phyloP scores from a whole-genome alignment of 768 basidiomycete species.

The Hericium rajendrae region DNA sequence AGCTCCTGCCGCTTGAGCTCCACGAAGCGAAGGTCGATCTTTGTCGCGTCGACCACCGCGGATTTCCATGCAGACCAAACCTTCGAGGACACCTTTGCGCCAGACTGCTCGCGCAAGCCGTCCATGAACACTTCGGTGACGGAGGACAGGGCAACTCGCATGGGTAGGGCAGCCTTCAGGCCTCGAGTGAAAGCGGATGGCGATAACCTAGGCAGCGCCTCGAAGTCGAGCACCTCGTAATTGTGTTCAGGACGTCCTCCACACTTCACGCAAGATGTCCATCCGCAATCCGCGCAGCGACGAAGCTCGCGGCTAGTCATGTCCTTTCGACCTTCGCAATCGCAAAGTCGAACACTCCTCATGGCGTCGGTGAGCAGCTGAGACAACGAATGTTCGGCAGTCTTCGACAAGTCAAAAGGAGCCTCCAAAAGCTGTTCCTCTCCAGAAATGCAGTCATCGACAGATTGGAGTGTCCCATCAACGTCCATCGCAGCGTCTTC shows the following conservation, averaged over 20 bases:
- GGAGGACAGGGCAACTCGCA: constrained; percentile 59
- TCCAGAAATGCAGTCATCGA: constrained; percentile 56
- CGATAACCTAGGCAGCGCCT: constrained; percentile 45
- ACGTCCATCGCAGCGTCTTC: constrained; percentile 39
- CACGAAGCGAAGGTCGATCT: constrained; percentile 69
- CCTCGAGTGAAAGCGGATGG: constrained; percentile 69
- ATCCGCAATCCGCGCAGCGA: constrained; percentile 67
- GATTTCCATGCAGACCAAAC: constrained; percentile 63
- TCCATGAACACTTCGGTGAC: constrained; percentile 46
- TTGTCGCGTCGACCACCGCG: constrained; percentile 51
- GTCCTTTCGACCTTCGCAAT: constrained; percentile 82
- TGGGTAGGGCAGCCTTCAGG: constrained; percentile 76
- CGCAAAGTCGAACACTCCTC: constrained; percentile 69
- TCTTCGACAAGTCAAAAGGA: constrained; percentile 61
- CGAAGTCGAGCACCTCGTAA: constrained; percentile 44
- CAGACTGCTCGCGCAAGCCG: constrained; percentile 30
- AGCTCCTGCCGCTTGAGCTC: constrained; percentile 81
- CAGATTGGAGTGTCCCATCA: constrained; percentile 24
- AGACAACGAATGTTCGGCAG: constrained; percentile 32
- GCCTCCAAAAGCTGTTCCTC: constrained; percentile 55
- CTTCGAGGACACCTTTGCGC: constrained; percentile 35
- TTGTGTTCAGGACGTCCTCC: constrained; percentile 89
- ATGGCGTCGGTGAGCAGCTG: constrained; percentile 56
- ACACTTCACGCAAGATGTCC: constrained; percentile 76
- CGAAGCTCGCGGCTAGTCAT: constrained; percentile 60